phyloP scores from a whole-genome alignment of 1,139 yeast genomes.

The Yamadazyma jaroonii region DNA sequence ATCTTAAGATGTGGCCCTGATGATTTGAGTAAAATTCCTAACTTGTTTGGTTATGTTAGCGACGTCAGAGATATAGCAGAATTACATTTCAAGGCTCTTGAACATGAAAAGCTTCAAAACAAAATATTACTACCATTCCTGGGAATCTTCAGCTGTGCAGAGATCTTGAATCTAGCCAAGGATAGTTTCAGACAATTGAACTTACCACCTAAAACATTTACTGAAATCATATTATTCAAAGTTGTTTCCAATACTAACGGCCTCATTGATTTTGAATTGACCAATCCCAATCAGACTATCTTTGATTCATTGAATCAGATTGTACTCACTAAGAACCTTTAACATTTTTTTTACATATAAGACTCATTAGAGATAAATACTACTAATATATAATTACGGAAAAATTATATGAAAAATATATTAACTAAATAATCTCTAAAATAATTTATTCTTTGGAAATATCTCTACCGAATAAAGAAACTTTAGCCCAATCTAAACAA shows the following conservation, averaged over 20 bases:
- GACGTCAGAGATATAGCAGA: conserved; percentile 55
- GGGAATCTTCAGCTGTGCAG: conserved; percentile 35
- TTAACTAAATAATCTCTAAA: background rate
- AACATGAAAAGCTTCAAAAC: conserved; percentile 13
- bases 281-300: conserved; percentile 25
- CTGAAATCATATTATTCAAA: conserved; percentile 9
- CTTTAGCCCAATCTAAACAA: conserved; percentile 84
- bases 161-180: conserved; percentile 25
- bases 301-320: conserved; percentile 38
- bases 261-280: conserved; percentile 26
- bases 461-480: conserved; percentile 86
- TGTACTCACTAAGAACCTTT: conserved; percentile 1
- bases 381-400: background rate
- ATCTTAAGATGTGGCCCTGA: conserved; percentile 16
- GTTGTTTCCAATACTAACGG: conserved; percentile 10
- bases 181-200: conserved; percentile 8
- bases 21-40: conserved; percentile 16
- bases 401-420: background rate
- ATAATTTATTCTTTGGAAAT: conserved; percentile 54
- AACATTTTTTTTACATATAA: too few relatives aligned
- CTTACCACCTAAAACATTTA: conserved; percentile 11
- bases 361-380: background rate
- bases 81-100: conserved; percentile 42
- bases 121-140: conserved; percentile 38
- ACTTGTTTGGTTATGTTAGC: conserved; percentile 21